Conservation (phyloP, 2,329 filamentous ascomycete species). For the Lecanoromycetidae sp. region DNA sequence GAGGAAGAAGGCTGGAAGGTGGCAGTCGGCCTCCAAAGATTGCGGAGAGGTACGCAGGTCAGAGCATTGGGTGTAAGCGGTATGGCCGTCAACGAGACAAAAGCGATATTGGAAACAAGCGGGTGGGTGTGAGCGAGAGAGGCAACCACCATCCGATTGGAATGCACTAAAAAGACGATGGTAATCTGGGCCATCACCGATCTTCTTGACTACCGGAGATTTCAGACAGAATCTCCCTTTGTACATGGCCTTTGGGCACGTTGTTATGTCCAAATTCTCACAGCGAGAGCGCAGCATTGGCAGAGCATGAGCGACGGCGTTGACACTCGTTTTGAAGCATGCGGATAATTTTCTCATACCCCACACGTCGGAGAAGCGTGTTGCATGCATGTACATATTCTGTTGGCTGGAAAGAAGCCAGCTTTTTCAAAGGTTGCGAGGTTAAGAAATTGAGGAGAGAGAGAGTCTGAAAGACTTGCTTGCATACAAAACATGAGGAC, state of each 20-base stretch:
- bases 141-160: neutral
- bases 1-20: conserved; percentile 52
- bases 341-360: neutral
- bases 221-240: neutral
- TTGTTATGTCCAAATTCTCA: neutral
- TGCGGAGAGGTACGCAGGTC: conserved; percentile 45
- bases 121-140: conserved; percentile 26
- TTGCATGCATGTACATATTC: neutral
- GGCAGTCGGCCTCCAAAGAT: conserved; percentile 43
- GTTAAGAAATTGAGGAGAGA: too few relatives aligned
- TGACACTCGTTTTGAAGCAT: conserved; percentile 3
- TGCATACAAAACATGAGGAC: too few relatives aligned
- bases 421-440: too few relatives aligned
- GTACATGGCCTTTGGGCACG: neutral
- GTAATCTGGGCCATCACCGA: neutral
- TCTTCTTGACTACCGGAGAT: neutral
- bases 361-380: neutral
- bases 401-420: too few relatives aligned
- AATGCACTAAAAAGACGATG: conserved; percentile 3
- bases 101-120: conserved; percentile 29
- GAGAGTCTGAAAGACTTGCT: too few relatives aligned
- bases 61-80: conserved; percentile 41
- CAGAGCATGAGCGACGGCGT: conserved; percentile 10
- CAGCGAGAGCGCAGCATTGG: neutral
- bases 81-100: conserved; percentile 36